Conservation (phyloP, 2,329 filamentous ascomycete species). For the Xylariaceae sp. region DNA sequence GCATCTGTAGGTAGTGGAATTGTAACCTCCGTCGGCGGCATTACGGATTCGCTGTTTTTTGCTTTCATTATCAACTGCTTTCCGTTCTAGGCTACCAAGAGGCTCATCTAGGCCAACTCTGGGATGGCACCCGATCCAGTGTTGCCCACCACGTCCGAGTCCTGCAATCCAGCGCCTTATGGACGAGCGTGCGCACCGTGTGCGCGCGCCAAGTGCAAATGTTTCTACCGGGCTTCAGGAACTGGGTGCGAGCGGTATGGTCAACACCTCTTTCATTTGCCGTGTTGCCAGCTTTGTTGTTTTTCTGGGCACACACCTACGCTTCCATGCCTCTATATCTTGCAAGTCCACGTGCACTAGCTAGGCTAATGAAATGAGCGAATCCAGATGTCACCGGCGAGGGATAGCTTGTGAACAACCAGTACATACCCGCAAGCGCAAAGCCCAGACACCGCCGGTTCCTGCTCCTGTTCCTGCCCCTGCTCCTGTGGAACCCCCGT, state of each 20-base stretch:
- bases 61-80: too few relatives aligned
- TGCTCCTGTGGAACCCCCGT: neutral
- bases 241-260: conserved; percentile 31
- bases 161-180: conserved; percentile 29
- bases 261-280: neutral
- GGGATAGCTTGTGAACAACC: conserved; percentile 33
- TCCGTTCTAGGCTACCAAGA: too few relatives aligned
- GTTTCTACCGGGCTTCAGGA: conserved; percentile 32
- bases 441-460: conserved; percentile 8
- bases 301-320: too few relatives aligned
- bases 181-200: conserved; percentile 35
- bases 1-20: too few relatives aligned
- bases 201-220: conserved; percentile 38
- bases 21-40: too few relatives aligned
- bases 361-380: neutral
- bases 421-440: conserved; percentile 31
- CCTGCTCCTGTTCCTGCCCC: neutral
- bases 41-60: too few relatives aligned
- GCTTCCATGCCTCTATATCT: neutral
- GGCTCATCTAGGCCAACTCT: too few relatives aligned
- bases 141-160: neutral
- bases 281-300: too few relatives aligned
- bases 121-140: neutral
- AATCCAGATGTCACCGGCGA: conserved; percentile 34
- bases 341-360: neutral